Conservation (phyloP, 2,329 filamentous ascomycete genomes). For the Alternaria arborescens region DNA sequence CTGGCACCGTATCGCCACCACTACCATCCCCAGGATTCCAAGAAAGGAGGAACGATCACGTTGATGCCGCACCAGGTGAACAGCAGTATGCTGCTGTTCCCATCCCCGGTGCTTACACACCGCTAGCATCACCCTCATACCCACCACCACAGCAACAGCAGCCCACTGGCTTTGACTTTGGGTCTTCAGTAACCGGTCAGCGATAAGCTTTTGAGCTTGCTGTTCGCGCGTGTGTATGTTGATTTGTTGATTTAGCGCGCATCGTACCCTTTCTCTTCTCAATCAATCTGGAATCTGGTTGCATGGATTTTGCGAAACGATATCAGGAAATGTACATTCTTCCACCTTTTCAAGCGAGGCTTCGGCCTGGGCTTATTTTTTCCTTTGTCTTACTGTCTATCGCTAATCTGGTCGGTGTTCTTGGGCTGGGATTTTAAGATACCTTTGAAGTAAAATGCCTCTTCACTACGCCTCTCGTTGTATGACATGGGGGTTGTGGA, state of each 20-base stretch:
- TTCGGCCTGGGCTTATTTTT: neutral
- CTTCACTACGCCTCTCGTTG: slow-evolving; percentile 6
- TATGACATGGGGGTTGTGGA: neutral
- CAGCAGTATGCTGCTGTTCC: slow-evolving; percentile 85
- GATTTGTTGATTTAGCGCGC: slow-evolving; percentile 3
- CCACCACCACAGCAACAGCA: slow-evolving; percentile 41
- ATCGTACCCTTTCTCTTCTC: slow-evolving; percentile 4
- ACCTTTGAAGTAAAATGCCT: slow-evolving; percentile 6
- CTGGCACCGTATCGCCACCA: slow-evolving; percentile 50
- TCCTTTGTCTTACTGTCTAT: neutral
- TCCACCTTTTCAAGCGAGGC: neutral
- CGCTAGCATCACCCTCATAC: slow-evolving; percentile 55
- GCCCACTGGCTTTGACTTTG: slow-evolving; percentile 50
- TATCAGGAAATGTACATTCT: slow-evolving; percentile 8
- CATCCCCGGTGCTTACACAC: slow-evolving; percentile 82
- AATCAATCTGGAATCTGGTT: slow-evolving; percentile 7
- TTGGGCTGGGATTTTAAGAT: slow-evolving; percentile 3
- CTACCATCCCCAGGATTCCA: slow-evolving; percentile 46
- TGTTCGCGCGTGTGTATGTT: neutral
- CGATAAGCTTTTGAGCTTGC: slow-evolving; percentile 19
- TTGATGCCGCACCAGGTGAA: slow-evolving; percentile 78
- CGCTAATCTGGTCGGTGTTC: slow-evolving; percentile 1
- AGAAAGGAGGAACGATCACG: slow-evolving; percentile 68
- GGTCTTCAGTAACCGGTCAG: slow-evolving; percentile 38
- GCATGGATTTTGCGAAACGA: slow-evolving; percentile 6